Evolutionary conservation across 2,329 filamentous ascomycete species (phyloP).

Genomic region (Alternaria sp.): DNA sequence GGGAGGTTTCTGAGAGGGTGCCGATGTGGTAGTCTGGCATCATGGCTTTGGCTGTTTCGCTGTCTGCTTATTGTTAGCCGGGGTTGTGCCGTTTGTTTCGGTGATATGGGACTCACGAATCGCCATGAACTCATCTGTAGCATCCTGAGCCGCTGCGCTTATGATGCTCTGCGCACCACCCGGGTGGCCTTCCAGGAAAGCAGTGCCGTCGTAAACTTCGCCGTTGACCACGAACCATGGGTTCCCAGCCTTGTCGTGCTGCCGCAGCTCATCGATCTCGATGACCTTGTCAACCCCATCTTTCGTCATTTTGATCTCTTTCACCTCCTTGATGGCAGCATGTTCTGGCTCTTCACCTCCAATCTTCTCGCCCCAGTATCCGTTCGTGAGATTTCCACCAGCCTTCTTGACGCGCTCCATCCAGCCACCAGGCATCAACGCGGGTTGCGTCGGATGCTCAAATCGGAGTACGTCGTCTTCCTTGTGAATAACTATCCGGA

Average conservation of each 20-base stretch:
- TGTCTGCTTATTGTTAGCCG: conserved; percentile 64
- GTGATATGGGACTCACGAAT: conserved; percentile 71
- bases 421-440: conserved; percentile 81
- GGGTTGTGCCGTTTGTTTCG: not conserved
- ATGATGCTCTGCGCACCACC: conserved; percentile 86
- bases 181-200: conserved; percentile 81
- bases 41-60: conserved; percentile 90
- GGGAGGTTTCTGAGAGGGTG: conserved; percentile 68
- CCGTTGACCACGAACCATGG: conserved; percentile 91
- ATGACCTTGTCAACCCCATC: conserved; percentile 69
- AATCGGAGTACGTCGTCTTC: conserved; percentile 71
- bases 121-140: conserved; percentile 86
- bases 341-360: conserved; percentile 57
- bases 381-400: conserved; percentile 80
- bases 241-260: conserved; percentile 67
- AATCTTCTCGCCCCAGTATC: conserved; percentile 80
- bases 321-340: conserved; percentile 57
- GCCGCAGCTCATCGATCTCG: conserved; percentile 72
- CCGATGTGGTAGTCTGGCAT: conserved; percentile 87
- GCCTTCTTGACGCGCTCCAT: conserved; percentile 89
- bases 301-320: conserved; percentile 80
- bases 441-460: conserved; percentile 87
- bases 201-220: conserved; percentile 86
- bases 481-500: conserved; percentile 76
- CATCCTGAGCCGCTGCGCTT: conserved; percentile 80